These are phyloP conservation scores for Trichoderma asperelloides DNA, from an alignment of 495 filamentous ascomycete species.

Conservation along the genomic window DNA sequence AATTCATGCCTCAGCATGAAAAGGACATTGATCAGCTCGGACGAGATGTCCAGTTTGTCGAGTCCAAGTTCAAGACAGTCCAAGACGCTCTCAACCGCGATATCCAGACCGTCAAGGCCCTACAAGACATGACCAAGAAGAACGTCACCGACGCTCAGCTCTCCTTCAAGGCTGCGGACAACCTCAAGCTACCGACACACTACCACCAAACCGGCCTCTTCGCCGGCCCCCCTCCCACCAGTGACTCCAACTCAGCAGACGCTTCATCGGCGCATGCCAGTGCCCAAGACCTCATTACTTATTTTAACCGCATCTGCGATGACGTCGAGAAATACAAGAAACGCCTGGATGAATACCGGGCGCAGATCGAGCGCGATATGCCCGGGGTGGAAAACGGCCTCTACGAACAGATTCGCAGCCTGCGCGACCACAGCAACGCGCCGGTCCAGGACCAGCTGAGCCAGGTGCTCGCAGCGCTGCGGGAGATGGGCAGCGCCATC, in stretches of 20 bases:
- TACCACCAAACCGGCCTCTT: conserved; percentile 57
- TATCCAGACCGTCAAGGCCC: conserved; percentile 56
- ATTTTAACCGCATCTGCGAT: conserved; percentile 64
- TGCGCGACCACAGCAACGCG: conserved; percentile 51
- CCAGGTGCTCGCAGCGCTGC: conserved; percentile 25
- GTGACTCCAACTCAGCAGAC: conserved; percentile 1
- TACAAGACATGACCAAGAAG: conserved; percentile 51
- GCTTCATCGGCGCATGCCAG: conserved; percentile 37
- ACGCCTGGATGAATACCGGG: conserved; percentile 57
- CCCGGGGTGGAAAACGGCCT: conserved; percentile 63
- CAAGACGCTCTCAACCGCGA: conserved; percentile 66
- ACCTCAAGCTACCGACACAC: conserved; percentile 63
- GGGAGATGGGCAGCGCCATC: conserved; percentile 10
- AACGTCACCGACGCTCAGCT: conserved; percentile 67
- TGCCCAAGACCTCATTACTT: conserved; percentile 64
- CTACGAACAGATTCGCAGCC: conserved; percentile 53
- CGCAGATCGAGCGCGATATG: conserved; percentile 77
- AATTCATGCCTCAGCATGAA: conserved; percentile 57
- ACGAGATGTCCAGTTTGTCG: conserved; percentile 65
- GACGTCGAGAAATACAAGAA: conserved; percentile 60
- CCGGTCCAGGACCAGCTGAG: conserved; percentile 29
- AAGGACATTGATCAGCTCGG: conserved; percentile 56
- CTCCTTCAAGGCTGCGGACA: conserved; percentile 66
- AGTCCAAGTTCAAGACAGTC: conserved; percentile 61
- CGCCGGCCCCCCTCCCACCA: conserved; percentile 26